These are phyloP conservation scores for Jatropha podagrica DNA, from an alignment of 441 rosid genomes.

Conservation along the genomic window DNA sequence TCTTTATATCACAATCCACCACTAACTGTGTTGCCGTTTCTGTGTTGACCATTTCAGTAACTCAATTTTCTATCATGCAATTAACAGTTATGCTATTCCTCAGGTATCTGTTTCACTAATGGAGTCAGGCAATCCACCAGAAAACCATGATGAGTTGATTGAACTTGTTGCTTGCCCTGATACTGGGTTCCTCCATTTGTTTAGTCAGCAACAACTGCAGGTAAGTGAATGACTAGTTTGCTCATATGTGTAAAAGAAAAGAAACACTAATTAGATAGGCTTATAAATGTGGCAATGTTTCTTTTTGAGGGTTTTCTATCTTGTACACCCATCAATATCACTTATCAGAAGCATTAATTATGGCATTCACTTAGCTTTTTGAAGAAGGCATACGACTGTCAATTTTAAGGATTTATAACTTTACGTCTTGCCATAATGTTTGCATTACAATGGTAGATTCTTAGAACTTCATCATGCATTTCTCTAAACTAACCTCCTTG, in stretches of 20 bases:
- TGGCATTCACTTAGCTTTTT: background rate
- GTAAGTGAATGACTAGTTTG: constrained; percentile 32
- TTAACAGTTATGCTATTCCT: background rate
- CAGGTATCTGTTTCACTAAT: constrained; percentile 82
- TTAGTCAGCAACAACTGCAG: constrained; percentile 93
- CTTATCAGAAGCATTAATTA: background rate
- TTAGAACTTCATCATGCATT: background rate
- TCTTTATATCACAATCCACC: background rate
- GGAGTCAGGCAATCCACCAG: constrained; percentile 68
- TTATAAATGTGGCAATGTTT: background rate
- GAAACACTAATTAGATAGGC: constrained; percentile 1
- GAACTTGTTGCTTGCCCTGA: constrained; percentile 80
- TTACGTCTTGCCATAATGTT: background rate
- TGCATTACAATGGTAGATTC: constrained; percentile 2
- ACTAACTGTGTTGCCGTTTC: background rate
- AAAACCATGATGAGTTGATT: constrained; percentile 74
- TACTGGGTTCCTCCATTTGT: constrained; percentile 68
- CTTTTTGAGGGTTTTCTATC: background rate
- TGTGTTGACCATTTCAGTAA: background rate
- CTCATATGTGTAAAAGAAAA: constrained; percentile 1
- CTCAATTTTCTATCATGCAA: background rate
- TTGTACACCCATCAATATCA: background rate
- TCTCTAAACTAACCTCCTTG: background rate
- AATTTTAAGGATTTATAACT: background rate
- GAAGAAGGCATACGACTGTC: background rate